Conservation (phyloP, 139 green algal species). For the Deuterostichococcus epilithicus region DNA sequence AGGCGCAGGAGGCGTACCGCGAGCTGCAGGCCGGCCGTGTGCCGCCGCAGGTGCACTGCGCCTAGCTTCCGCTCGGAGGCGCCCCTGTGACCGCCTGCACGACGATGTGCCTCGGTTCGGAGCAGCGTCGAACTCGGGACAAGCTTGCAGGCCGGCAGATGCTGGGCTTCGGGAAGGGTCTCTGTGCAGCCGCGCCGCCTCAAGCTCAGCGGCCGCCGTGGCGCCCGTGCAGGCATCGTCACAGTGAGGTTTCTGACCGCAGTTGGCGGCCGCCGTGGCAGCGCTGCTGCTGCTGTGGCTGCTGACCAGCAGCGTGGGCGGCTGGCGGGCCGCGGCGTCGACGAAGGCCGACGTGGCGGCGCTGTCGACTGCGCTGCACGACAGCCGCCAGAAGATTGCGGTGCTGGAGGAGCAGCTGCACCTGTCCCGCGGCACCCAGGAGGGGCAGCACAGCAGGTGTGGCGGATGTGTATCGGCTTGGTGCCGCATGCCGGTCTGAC, state of each 20-base stretch:
- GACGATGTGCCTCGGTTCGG: too few relatives aligned
- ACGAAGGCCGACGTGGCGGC: not conserved
- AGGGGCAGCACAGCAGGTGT: not conserved
- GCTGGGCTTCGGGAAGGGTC: too few relatives aligned
- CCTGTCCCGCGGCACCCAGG: not conserved
- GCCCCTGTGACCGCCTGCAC: too few relatives aligned
- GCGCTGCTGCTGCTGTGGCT: not conserved
- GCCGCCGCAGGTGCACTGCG: not conserved
- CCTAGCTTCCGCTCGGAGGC: too few relatives aligned
- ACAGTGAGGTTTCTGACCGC: too few relatives aligned
- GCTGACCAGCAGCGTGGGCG: not conserved
- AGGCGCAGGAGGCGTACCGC: not conserved
- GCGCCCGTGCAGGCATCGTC: too few relatives aligned
- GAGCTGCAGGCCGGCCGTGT: not conserved
- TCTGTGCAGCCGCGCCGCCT: too few relatives aligned
- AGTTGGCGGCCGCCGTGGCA: not conserved
- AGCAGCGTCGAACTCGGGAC: too few relatives aligned
- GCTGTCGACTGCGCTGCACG: not conserved
- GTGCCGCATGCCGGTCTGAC: too few relatives aligned
- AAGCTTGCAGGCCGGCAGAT: too few relatives aligned
- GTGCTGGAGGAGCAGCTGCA: not conserved
- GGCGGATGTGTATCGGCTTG: too few relatives aligned
- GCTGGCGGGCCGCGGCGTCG: not conserved
- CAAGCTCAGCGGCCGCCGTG: too few relatives aligned
- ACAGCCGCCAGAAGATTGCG: not conserved